phyloP scores from a whole-genome alignment of 805 yeast species.

The Yarrowia osloensis region DNA sequence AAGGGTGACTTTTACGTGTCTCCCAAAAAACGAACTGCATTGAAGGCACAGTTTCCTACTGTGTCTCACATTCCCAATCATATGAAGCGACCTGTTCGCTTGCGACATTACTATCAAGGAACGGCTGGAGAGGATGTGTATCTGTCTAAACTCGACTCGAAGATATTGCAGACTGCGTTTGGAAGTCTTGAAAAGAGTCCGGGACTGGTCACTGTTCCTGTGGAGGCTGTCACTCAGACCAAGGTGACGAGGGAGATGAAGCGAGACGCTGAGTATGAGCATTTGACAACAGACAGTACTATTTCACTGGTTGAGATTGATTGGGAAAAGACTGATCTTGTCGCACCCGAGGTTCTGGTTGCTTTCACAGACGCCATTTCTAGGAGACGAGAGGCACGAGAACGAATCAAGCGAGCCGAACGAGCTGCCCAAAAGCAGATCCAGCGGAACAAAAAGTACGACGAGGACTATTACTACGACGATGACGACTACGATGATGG shows the following conservation, averaged over 20 bases:
- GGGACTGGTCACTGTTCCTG: not conserved
- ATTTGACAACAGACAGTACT: not conserved
- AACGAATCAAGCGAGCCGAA: not conserved
- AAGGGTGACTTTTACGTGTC: constrained; percentile 20
- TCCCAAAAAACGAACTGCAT: constrained; percentile 2
- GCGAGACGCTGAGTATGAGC: constrained; percentile 15
- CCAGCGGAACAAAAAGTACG: not conserved
- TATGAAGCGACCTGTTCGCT: constrained; percentile 1
- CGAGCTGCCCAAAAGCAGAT: constrained; percentile 3
- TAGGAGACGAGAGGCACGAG: not conserved
- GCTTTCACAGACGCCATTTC: not conserved
- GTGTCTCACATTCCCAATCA: constrained; percentile 9
- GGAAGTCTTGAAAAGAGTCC: constrained; percentile 3
- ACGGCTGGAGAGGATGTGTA: not conserved
- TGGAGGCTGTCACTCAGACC: not conserved
- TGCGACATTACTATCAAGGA: constrained; percentile 5
- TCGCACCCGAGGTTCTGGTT: not conserved
- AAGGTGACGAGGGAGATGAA: constrained; percentile 10
- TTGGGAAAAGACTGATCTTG: constrained; percentile 7
- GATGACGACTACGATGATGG: constrained; percentile 3
- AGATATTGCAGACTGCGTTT: not conserved
- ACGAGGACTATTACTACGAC: not conserved
- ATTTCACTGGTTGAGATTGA: not conserved
- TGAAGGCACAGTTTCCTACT: constrained; percentile 16
- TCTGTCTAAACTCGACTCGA: not conserved